Evolutionary conservation across 139 green algal species (phyloP), one percentile per base, ranked within the genome.

Genomic region (Chlorella sp.): DNA sequence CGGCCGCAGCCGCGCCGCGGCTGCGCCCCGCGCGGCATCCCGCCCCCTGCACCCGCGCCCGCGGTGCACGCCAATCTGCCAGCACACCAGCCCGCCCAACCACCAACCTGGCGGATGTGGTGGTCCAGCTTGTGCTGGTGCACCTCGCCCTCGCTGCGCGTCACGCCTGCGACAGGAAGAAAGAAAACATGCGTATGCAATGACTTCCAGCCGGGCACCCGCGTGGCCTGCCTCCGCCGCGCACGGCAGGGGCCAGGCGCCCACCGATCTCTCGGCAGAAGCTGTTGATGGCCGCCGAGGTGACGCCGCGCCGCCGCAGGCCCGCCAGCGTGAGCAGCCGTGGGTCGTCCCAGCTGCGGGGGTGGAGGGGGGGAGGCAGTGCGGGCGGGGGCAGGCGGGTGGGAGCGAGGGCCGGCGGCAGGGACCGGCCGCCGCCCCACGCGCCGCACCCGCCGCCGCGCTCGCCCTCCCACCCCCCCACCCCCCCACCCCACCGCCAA

Each of bases 321-420:
- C 96, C 96, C 61, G 95, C 77, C 25, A 97, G 82, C 23, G 95
- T 98, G 62, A 98, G 87, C 76, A 99, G 83, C 63, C 92, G 84
- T 17, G 96, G 96, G 87, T 99, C 96, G 69, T 99, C 96, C 96
- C 96, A 99, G 29, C 96, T 96, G 14, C 88, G 67, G 25, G 99
- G 95, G 58, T 89, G 75, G 35, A 29, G 15, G 1, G 29, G 8
- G 19, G 53, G 3, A 33, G 11, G 53, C 25, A n/a, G 53, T 61
- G 53, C 53, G 21, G 7, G 53, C 31, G 31, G 53, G 7, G 53
- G 25, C 53, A 25, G 21, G 53, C 53, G 23, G 53, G 27, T 36
- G 12, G 23, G 27, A 61, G 53, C 15, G 15, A 31, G 6, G 21
- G 53, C 53, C 12, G 8, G 53, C 53, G 21, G 53, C 53, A 61